phyloP scores from a whole-genome alignment of 2,329 filamentous ascomycete genomes.

The Orbilia blumenaviensis region DNA sequence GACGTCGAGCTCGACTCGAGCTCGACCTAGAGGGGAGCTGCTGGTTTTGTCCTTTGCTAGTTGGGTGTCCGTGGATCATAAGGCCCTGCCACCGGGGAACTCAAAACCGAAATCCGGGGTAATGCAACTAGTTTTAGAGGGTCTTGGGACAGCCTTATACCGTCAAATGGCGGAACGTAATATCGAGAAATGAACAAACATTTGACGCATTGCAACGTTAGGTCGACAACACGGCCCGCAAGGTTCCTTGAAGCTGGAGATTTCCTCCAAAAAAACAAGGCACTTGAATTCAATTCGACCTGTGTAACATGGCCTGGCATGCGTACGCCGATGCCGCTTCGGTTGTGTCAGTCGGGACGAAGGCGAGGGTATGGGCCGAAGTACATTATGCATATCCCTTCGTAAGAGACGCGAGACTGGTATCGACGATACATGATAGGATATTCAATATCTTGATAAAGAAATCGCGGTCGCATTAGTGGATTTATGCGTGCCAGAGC shows the following conservation, averaged over 20 bases:
- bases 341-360: neutral
- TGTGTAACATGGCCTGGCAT: neutral
- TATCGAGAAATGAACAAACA: neutral
- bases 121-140: neutral
- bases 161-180: neutral
- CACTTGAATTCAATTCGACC: neutral
- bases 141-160: neutral
- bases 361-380: neutral
- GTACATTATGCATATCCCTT: neutral
- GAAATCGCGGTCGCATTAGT: neutral
- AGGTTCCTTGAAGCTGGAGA: neutral
- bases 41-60: neutral
- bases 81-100: neutral
- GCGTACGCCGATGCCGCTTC: neutral
- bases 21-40: neutral
- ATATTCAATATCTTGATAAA: slow-evolving; percentile 9
- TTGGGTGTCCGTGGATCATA: slow-evolving; percentile 1
- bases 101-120: slow-evolving; percentile 9
- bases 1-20: neutral
- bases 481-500: slow-evolving; percentile 7
- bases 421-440: slow-evolving; percentile 16
- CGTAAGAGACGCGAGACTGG: neutral
- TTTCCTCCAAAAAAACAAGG: neutral
- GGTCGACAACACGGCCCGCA: neutral
- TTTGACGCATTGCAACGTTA: no score